Base-by-base conservation (phyloP, 2,329 filamentous ascomycete genomes). In the Fusarium nurragi region DNA sequence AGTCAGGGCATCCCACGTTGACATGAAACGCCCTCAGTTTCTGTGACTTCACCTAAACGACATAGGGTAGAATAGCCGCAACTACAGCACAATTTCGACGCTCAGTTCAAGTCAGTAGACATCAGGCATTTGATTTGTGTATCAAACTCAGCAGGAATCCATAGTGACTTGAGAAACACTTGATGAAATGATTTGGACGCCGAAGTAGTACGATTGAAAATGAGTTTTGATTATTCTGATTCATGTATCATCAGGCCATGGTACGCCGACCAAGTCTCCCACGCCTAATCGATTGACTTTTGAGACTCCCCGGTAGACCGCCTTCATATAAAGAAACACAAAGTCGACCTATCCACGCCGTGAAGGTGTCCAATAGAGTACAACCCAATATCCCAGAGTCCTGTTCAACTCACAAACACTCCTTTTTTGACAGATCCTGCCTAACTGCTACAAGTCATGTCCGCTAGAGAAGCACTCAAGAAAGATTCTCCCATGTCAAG, bases 311-410 rank as follows among this genome's bases (percentile, higher is more conserved):
- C 36, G 34, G 52, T 47, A 49, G 43, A 50, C 46, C 41, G 22
- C 25, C 37, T 54, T 54, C 51, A 54, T 30, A 23, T 57, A 44
- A 46, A 55, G 40, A 50, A 57, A 51, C 40, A 59, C 34, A 51
- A 51, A 55, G 54, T 38, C 46, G 44, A 54, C 64, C 44, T 57
- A 61, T 67, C 47, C 60, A 52, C 45, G 49, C 60, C 52, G 26
- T 25, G 50, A 43, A 67, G 56, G 51, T 68, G 64, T 67, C 65
- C 65, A 67, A 67, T 18, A 49, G 54, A 54, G 52, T 48, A 65
- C 51, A 65, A 30, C 60, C 52, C 32, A 51, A 59, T 44, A 49
- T 52, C 48, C 44, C 30, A 49, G 54, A 65, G 60, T 45, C 40
- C 25, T 41, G 19, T n/a, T 22, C 21, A 22, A 44, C 45, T 50